phyloP scores from a whole-genome alignment of 2,329 filamentous ascomycete species.

The Colletotrichum tanaceti region DNA sequence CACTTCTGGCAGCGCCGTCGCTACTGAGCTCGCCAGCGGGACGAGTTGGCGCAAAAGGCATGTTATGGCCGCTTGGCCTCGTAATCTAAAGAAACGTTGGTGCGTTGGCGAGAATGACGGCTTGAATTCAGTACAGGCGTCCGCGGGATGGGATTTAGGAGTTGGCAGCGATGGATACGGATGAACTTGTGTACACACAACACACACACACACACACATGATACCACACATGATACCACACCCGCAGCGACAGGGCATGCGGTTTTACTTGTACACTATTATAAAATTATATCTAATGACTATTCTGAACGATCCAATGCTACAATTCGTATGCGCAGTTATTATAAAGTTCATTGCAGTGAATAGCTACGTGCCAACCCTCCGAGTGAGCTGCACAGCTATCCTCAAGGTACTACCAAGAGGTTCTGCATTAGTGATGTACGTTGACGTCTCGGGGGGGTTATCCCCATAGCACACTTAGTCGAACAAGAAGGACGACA shows the following conservation, averaged over 20 bases:
- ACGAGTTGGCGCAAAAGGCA: not conserved
- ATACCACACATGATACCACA: slow-evolving; percentile 31
- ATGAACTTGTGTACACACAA: slow-evolving; percentile 15
- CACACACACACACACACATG: not conserved
- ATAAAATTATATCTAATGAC: slow-evolving; percentile 22
- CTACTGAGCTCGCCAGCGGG: slow-evolving; percentile 20
- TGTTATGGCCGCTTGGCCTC: not conserved
- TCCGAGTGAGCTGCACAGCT: no score
- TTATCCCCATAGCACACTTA: no score
- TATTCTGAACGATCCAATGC: not conserved
- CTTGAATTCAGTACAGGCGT: slow-evolving; percentile 16
- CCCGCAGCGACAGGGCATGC: slow-evolving; percentile 22
- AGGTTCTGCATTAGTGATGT: no score
- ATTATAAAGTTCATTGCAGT: not conserved
- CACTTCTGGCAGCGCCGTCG: slow-evolving; percentile 41
- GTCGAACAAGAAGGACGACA: no score
- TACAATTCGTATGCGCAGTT: not conserved
- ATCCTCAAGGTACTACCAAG: no score
- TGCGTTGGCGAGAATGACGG: slow-evolving; percentile 3
- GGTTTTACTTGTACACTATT: slow-evolving; percentile 8
- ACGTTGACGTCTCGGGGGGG: no score
- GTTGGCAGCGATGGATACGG: slow-evolving; percentile 1
- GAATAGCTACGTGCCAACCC: not conserved
- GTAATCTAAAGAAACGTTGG: not conserved
- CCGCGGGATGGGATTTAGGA: not conserved